Base-by-base conservation (phyloP, 176 grass and related monocot genomes). In the Tillandsia leiboldiana region DNA sequence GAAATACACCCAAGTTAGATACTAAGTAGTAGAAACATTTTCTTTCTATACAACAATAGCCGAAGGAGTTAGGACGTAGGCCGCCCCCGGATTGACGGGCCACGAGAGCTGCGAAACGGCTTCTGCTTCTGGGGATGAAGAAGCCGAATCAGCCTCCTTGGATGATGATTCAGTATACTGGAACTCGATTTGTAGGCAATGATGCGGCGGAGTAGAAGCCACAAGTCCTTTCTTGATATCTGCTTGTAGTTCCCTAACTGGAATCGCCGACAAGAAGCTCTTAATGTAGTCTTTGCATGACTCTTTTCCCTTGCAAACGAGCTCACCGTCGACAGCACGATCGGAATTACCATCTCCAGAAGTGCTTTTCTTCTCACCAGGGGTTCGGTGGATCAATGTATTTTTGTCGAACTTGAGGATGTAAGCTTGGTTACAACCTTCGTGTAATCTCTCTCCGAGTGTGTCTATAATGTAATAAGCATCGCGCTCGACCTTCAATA, bases 231-330 rank as follows among this genome's bases (percentile, higher is more conserved):
- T 93, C 80, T 88, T 93, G 51, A 99, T 87, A 71, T 99, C 94
- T 8, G 73, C 87, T 77, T 93, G 94, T 53, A 99, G 72, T 73
- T 93, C 94, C 2, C 94, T 83, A 47, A 93, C 83, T 3, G 94
- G 94, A 20, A 99, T 99, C 56, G 94, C 89, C 0, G 94, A 89
- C 78, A 99, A 68, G 72, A 99, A 99, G 65, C 86, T 92, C 76
- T 93, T 93, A 70, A 99, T 99, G 51, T 93, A 99, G 69, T 93
- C 87, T 71, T 90, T 93, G 82, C 94, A 99, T 1, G 89, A 72
- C 17, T 93, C 89, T 70, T 88, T 93, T 9, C 94, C 94, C 70
- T 79, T 90, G 51, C 72, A 77, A 15, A 92, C 65, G 0, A 90
- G 70, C 77, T 85, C 79, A 1, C 63, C 72, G 50, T 86, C 81